phyloP scores from a whole-genome alignment of 768 basidiomycete genomes.

The Lentinula raphanica region DNA sequence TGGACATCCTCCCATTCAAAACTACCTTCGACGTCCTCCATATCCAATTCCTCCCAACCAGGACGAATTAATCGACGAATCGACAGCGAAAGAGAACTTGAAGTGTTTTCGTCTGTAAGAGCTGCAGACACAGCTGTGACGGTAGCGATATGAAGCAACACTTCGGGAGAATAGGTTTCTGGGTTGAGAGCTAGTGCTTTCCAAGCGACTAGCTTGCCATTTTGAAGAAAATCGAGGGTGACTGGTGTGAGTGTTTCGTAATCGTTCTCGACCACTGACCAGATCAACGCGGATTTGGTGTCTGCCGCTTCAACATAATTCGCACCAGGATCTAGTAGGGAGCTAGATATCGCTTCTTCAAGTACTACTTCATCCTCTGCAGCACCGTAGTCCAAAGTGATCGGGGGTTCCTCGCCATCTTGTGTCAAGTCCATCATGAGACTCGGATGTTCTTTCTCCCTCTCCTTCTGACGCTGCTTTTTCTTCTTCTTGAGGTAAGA shows the following conservation, averaged over 20 bases:
- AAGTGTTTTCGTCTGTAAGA: background rate
- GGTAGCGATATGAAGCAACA: constrained; percentile 6
- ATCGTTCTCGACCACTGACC: background rate
- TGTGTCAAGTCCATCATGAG: background rate
- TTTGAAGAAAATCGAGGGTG: background rate
- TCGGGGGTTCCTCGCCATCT: background rate
- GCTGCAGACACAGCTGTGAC: background rate
- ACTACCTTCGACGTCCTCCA: background rate
- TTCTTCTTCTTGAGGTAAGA: constrained; percentile 17
- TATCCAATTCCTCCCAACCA: constrained; percentile 3
- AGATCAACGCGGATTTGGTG: background rate
- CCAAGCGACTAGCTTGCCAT: constrained; percentile 4
- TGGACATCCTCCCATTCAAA: background rate
- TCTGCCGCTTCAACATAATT: background rate
- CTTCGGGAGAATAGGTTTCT: background rate
- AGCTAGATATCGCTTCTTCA: background rate
- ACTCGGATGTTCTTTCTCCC: background rate
- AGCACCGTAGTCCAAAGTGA: background rate
- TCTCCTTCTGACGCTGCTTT: background rate
- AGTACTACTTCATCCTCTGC: background rate
- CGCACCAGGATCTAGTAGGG: background rate
- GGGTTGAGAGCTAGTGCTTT: constrained; percentile 4
- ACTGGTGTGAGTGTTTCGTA: background rate
- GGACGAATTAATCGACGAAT: background rate
- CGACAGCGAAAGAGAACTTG: background rate